phyloP scores from a whole-genome alignment of 2,329 filamentous ascomycete genomes.

The Alternaria dauci region DNA sequence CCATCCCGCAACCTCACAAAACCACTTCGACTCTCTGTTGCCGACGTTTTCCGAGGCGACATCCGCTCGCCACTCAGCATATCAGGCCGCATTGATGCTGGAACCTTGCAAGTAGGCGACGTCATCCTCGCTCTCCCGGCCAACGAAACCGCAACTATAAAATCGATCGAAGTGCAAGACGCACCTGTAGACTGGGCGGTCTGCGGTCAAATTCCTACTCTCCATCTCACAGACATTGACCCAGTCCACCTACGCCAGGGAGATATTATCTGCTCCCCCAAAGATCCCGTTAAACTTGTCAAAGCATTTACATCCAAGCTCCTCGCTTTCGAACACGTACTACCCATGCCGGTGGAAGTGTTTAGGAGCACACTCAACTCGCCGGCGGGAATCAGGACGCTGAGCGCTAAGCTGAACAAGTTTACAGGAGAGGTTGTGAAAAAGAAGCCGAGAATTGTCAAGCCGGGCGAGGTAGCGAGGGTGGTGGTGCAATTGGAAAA shows the following conservation, averaged over 20 bases:
- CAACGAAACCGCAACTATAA: slow-evolving; percentile 80
- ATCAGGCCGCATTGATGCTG: slow-evolving; percentile 84
- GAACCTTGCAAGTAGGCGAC: slow-evolving; percentile 85
- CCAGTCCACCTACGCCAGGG: slow-evolving; percentile 78
- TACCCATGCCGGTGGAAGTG: slow-evolving; percentile 88
- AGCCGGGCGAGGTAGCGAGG: slow-evolving; percentile 79
- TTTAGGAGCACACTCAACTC: slow-evolving; percentile 85
- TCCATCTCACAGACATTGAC: slow-evolving; percentile 89
- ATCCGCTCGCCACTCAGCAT: slow-evolving; percentile 84
- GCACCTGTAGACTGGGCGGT: slow-evolving; percentile 85
- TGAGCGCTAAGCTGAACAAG: slow-evolving; percentile 81
- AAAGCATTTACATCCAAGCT: slow-evolving; percentile 83
- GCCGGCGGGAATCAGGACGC: slow-evolving; percentile 74
- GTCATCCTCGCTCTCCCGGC: slow-evolving; percentile 80
- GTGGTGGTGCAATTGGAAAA: slow-evolving; percentile 77
- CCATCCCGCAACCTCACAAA: slow-evolving; percentile 74
- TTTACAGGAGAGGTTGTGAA: slow-evolving; percentile 76
- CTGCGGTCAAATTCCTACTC: slow-evolving; percentile 84
- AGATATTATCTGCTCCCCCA: slow-evolving; percentile 81
- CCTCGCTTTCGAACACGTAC: slow-evolving; percentile 86
- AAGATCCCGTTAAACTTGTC: slow-evolving; percentile 72
- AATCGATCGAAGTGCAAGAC: slow-evolving; percentile 79
- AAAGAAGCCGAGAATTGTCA: slow-evolving; percentile 85
- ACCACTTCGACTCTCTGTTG: slow-evolving; percentile 84
- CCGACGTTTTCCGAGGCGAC: slow-evolving; percentile 83